Conservation (phyloP, 371 early-diverging fungal species). For the Rhizopus microsporus region DNA sequence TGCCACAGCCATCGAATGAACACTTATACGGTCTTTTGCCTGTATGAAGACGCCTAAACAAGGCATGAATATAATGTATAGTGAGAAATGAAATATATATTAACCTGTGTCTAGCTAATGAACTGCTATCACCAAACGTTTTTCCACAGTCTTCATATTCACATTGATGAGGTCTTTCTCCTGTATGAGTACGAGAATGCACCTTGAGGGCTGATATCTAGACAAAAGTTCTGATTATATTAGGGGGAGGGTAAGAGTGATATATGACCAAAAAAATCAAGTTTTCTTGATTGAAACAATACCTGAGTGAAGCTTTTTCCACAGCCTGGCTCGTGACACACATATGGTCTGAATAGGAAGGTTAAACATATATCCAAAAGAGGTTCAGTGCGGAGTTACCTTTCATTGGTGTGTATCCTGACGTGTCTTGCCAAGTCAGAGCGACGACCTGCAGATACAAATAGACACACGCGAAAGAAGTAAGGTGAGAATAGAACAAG, state of each 20-base stretch:
- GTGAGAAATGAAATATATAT: neutral
- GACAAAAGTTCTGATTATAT: neutral
- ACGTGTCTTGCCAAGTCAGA: slow-evolving; percentile 71
- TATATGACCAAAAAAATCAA: neutral
- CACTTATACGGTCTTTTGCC: slow-evolving; percentile 69
- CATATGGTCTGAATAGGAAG: slow-evolving; percentile 49
- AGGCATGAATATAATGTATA: neutral
- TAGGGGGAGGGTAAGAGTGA: neutral
- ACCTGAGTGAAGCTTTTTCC: slow-evolving; percentile 70
- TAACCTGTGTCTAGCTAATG: slow-evolving; percentile 43
- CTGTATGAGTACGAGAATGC: slow-evolving; percentile 72
- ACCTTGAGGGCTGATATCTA: slow-evolving; percentile 72
- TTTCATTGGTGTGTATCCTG: slow-evolving; percentile 72
- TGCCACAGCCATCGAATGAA: slow-evolving; percentile 52
- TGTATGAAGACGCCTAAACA: slow-evolving; percentile 56
- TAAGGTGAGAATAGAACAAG: neutral
- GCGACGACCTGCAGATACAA: slow-evolving; percentile 28
- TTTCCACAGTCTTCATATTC: slow-evolving; percentile 55
- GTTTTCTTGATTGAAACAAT: neutral
- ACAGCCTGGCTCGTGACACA: slow-evolving; percentile 59
- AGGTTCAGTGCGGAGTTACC: slow-evolving; percentile 11
- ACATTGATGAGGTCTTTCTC: slow-evolving; percentile 72
- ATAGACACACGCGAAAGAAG: neutral
- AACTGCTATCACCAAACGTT: slow-evolving; percentile 58
- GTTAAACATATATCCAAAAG: neutral